These are phyloP conservation scores for Triticum timopheevii DNA, from an alignment of 176 grass and related monocot genomes.

Conservation along the genomic window DNA sequence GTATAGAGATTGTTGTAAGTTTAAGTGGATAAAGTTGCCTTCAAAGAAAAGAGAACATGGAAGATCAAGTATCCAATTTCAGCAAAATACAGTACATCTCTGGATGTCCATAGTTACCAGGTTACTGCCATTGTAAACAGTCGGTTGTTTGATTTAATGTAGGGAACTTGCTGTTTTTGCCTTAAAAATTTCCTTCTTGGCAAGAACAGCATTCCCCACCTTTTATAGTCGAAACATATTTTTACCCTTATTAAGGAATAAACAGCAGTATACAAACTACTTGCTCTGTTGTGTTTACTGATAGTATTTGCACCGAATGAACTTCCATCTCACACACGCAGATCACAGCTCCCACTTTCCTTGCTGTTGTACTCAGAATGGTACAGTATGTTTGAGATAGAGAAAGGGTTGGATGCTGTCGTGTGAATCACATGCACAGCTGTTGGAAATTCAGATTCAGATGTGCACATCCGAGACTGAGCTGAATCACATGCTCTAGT, in stretches of 20 bases:
- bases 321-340: not conserved
- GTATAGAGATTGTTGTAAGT: constrained; percentile 35
- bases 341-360: not conserved
- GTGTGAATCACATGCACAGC: not conserved
- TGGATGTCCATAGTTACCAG: constrained; percentile 14
- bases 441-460: not conserved
- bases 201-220: not conserved
- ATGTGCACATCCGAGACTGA: too few relatives aligned
- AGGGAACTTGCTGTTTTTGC: constrained; percentile 29
- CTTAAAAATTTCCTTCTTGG: not conserved
- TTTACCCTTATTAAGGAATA: not conserved
- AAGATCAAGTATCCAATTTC: constrained; percentile 23
- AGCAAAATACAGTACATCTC: constrained; percentile 7
- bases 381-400: constrained; percentile 3
- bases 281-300: constrained; percentile 3
- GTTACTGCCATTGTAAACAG: constrained; percentile 21
- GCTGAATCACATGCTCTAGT: constrained; percentile 7
- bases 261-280: not conserved
- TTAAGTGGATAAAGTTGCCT: constrained; percentile 29
- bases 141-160: not conserved
- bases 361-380: not conserved
- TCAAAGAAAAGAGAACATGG: constrained; percentile 8
- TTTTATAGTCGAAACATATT: not conserved
- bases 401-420: not conserved
- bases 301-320: not conserved